Percentiles rank a stretch among this genome's conserved stretches.
Conservation (phyloP, 176 grass and related monocot genomes). For the Zea luxurians region DNA sequence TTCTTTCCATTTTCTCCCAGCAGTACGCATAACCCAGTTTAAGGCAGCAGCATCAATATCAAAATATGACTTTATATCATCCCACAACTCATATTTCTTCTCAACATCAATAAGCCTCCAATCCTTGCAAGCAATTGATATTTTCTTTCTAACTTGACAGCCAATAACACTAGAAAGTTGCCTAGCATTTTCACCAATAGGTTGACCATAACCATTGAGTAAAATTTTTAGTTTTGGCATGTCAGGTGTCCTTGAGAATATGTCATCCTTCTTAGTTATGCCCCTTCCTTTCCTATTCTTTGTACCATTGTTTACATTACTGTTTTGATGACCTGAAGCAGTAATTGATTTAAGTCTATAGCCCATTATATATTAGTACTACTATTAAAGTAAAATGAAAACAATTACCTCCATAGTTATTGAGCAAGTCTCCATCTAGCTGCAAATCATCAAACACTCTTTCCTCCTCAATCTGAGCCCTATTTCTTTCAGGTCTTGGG, state of each 20-base stretch:
- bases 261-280: neutral
- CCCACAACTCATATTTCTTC: neutral
- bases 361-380: neutral
- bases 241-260: neutral
- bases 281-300: no score
- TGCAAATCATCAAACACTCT: neutral
- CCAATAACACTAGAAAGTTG: no score
- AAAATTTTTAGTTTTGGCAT: neutral
- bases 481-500: neutral
- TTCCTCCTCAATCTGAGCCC: neutral
- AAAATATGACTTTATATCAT: neutral
- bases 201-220: constrained; percentile 2
- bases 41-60: neutral
- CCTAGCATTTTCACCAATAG: neutral
- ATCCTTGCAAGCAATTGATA: neutral
- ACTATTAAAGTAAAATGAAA: neutral
- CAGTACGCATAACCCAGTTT: neutral
- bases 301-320: neutral
- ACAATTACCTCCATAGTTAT: neutral
- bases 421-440: neutral
- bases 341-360: no score
- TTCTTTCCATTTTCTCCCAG: neutral
- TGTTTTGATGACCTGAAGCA: neutral
- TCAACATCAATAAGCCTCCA: neutral
- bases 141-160: no score